Percentiles rank a stretch among this genome's conserved stretches.
phyloP scores from a whole-genome alignment of 768 basidiomycete genomes.

The Hygrophoropsis aurantiaca region DNA sequence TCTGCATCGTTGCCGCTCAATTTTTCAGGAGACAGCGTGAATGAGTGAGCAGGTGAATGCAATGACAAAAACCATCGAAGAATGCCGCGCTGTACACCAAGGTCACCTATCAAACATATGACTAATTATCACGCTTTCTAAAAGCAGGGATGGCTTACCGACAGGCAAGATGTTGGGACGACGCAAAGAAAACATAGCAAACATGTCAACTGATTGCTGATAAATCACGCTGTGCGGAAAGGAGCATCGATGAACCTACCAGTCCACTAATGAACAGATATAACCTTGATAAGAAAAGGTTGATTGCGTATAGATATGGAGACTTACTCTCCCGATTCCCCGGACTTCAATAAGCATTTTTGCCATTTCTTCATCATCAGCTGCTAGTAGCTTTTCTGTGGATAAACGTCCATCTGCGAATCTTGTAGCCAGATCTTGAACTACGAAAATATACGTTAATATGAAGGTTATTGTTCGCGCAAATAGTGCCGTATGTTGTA shows the following conservation, averaged over 20 bases:
- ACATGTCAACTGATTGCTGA: conserved; percentile 74
- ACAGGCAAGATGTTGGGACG: conserved; percentile 80
- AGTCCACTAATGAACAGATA: conserved; percentile 50
- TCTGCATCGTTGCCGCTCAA: conserved; percentile 19
- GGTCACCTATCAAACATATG: conserved; percentile 73
- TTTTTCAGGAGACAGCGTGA: conserved; percentile 54
- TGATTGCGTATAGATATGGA: not conserved
- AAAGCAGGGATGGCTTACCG: conserved; percentile 31
- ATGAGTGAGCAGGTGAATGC: conserved; percentile 51
- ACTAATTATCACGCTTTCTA: conserved; percentile 5
- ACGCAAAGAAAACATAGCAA: conserved; percentile 83
- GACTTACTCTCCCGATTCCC: conserved; percentile 72
- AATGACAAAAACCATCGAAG: conserved; percentile 66
- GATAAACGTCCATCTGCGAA: conserved; percentile 83
- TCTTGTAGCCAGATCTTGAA: conserved; percentile 73
- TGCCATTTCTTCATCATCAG: conserved; percentile 73
- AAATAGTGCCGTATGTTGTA: not conserved
- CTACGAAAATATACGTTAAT: conserved; percentile 34
- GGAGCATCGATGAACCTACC: conserved; percentile 35
- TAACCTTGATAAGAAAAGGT: conserved; percentile 6
- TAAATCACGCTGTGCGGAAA: conserved; percentile 3
- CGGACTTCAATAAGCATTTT: conserved; percentile 75
- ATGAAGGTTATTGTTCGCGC: not conserved
- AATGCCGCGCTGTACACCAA: conserved; percentile 79
- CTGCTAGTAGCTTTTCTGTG: conserved; percentile 65